Base-by-base conservation (phyloP, 768 basidiomycete genomes). In the Amanita pseudoporphyria region DNA sequence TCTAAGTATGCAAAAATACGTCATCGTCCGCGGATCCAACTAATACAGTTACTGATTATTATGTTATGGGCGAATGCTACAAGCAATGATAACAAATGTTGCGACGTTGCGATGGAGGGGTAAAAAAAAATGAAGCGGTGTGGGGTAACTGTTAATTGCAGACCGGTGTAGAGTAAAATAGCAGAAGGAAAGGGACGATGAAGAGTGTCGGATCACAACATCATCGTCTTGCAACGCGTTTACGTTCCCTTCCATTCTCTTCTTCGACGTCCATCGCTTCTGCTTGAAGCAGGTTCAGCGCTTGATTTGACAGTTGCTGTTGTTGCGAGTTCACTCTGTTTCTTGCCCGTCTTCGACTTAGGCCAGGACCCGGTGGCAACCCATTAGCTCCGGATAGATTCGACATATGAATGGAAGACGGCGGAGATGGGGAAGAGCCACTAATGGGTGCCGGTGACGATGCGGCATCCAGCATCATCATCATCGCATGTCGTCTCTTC, bases 191-290 rank as follows among this genome's bases (percentile, higher is more conserved):
- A n/a, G n/a, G n/a, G n/a, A n/a, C n/a, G n/a, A n/a, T n/a, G n/a
- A n/a, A n/a, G n/a, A n/a, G n/a, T n/a, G n/a, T n/a, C n/a, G n/a
- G n/a, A n/a, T n/a, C n/a, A n/a, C n/a, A 33, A 38, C 46, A 45
- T 70, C 60, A 87, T 54, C 86, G 71, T 57, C 86, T 71, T 9
- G 84, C 73, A 30, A 84, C 74, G 41, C 87, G 74, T 60, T 89
- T 89, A 58, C 87, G 70, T 59, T 88, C 86, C 48, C 85, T 73
- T 2, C 72, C 73, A 6, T 32, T 39, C 12, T 85, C 84, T 46
- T 88, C 87, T 56, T 89, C 87, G 14, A 87, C 70, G 36, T 88
- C 84, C 78, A 87, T 87, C 53, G 74, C 76, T 43, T 78, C 76
- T 21, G 59, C 53, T 45, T 65, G 69, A 6, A 64, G 64, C 42